Percentiles rank a stretch among this genome's conserved stretches.
phyloP scores from a whole-genome alignment of 192 early-diverging fungal species.

The Coemansia sp. region DNA sequence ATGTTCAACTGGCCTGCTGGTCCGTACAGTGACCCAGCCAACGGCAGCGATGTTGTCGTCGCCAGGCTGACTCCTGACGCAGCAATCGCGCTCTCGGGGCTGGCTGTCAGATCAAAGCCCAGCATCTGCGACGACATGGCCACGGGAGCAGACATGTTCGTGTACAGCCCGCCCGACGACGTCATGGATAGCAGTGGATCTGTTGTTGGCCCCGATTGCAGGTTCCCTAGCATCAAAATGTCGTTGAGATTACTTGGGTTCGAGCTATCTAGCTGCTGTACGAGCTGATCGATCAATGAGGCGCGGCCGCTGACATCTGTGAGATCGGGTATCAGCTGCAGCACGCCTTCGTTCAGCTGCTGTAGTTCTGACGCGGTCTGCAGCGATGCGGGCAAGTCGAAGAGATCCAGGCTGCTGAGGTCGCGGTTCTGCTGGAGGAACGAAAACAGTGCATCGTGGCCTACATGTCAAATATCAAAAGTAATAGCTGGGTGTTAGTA shows the following conservation, averaged over 20 bases:
- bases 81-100: constrained; percentile 25
- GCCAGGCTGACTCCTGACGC: neutral
- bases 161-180: constrained; percentile 29
- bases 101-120: constrained; percentile 44
- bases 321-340: constrained; percentile 51
- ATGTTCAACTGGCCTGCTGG: constrained; percentile 8
- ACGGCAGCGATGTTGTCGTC: constrained; percentile 11
- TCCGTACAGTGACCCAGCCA: constrained; percentile 14
- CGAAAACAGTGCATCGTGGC: constrained; percentile 31
- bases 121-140: constrained; percentile 15
- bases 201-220: constrained; percentile 26
- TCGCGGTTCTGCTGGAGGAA: constrained; percentile 55
- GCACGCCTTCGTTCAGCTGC: constrained; percentile 56
- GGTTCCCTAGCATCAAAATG: constrained; percentile 39
- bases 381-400: constrained; percentile 48
- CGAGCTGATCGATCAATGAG: constrained; percentile 48
- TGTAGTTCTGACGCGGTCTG: constrained; percentile 43
- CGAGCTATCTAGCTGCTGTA: constrained; percentile 56
- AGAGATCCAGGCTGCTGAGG: constrained; percentile 34
- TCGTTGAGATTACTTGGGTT: constrained; percentile 43
- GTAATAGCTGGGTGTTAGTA: constrained; percentile 13
- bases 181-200: constrained; percentile 52
- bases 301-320: constrained; percentile 48
- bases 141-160: constrained; percentile 12
- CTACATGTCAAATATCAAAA: constrained; percentile 24